phyloP scores from a whole-genome alignment of 257 asterid species.

The Forsythia viridissima region DNA sequence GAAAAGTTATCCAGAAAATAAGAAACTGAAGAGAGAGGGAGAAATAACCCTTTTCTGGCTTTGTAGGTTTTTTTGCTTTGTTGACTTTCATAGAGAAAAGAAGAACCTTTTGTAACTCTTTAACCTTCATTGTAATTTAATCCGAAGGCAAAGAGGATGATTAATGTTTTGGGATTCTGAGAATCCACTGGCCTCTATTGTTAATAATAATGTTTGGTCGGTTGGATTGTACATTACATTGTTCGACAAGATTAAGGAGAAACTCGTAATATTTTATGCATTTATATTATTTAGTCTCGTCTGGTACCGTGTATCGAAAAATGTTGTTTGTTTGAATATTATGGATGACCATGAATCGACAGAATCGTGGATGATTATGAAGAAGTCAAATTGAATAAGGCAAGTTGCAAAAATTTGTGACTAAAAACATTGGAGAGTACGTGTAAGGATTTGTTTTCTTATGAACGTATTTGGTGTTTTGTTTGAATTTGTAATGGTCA shows the following conservation, averaged over 20 bases:
- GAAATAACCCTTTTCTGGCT: conserved; percentile 11
- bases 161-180: background rate
- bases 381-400: conserved; percentile 13
- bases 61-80: conserved; percentile 3
- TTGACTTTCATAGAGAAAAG: conserved; percentile 12
- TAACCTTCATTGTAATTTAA: conserved; percentile 22
- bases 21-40: conserved; percentile 25
- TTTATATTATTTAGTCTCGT: too few relatives aligned
- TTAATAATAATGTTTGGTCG: background rate
- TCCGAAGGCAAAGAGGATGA: conserved; percentile 16
- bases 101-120: conserved; percentile 15
- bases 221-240: background rate
- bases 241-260: background rate
- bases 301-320: too few relatives aligned
- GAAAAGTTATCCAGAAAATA: conserved; percentile 9
- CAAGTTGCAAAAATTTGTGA: conserved; percentile 23
- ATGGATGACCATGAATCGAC: background rate
- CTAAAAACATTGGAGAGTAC: background rate
- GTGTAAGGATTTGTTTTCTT: conserved; percentile 1
- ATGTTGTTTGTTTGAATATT: too few relatives aligned
- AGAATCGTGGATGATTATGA: background rate
- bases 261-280: background rate
- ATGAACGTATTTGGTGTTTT: background rate
- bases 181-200: background rate
- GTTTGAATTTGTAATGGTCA: conserved; percentile 9